Percentiles rank a stretch among this genome's conserved stretches.
Conservation (phyloP, 345 rosid species). For the Eucalyptus camaldulensis region DNA sequence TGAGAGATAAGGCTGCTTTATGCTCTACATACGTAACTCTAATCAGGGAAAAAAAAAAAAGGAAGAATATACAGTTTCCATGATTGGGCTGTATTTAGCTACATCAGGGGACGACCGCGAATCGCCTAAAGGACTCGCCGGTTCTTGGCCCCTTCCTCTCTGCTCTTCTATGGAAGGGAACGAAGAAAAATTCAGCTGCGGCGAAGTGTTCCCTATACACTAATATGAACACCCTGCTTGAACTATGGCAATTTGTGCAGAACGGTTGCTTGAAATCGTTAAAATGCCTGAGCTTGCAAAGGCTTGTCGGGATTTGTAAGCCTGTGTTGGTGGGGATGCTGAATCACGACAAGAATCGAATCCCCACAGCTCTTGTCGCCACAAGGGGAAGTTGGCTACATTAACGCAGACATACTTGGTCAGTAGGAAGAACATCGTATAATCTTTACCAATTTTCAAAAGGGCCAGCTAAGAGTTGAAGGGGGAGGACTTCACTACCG, state of each 20-base stretch:
- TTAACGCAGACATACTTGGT: not conserved
- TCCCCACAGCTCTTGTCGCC: constrained; percentile 25
- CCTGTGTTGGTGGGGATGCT: constrained; percentile 45
- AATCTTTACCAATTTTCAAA: not conserved
- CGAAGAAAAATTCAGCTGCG: not conserved
- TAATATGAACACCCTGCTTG: not conserved
- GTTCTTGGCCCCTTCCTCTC: not conserved
- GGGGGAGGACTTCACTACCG: not conserved
- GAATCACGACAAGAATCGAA: constrained; percentile 53
- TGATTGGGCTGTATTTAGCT: not conserved
- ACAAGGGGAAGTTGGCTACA: constrained; percentile 49
- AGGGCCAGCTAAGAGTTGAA: not conserved
- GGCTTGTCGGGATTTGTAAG: not conserved
- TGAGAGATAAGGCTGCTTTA: not conserved
- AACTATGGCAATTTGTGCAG: not conserved
- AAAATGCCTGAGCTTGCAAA: not conserved
- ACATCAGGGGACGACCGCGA: not conserved
- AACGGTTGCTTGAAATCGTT: not conserved
- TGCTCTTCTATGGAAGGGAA: not conserved
- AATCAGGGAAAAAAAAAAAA: not conserved
- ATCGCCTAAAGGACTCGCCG: not conserved
- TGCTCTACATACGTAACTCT: not conserved
- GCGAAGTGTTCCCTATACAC: not conserved
- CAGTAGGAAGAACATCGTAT: not conserved
- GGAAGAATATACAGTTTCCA: not conserved